Evolutionary conservation across 108 stramenopile species (phyloP), one percentile per base, ranked within the genome.

Genomic region (Skeletonema grethae): DNA sequence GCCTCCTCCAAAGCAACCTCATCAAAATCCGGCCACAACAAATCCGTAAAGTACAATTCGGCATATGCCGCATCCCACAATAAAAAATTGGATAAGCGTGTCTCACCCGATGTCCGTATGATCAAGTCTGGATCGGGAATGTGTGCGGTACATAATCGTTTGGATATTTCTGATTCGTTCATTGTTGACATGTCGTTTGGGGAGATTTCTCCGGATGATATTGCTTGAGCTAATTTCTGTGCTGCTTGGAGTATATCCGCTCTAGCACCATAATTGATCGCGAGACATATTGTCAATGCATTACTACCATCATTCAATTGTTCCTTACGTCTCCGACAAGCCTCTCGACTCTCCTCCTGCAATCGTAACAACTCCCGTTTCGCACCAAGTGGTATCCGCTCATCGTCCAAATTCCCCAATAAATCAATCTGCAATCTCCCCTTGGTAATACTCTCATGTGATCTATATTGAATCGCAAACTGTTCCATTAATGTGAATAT

Each of bases 241-340:
- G 82, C 82, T 25, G 96, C 94, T n/a, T 66, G 63, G 3, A 87
- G 62, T n/a, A 97, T 91, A 71, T 97, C 97, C 29, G 87, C 77
- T 12, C 95, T 69, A 36, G 95, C 95, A 12, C 97, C 97, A 66
- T 97, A 97, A 60, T 90, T 91, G 57, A 97, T 73, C 2, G 95
- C 96, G 15, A 97, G 65, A 67, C 93, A 95, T 10, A 96, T 70
- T 32, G 88, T 92, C 64, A 95, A 61, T 7, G 69, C 29, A n/a
- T n/a, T n/a, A n/a, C n/a, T n/a, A n/a, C n/a, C n/a, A n/a, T n/a
- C n/a, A n/a, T n/a, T n/a, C n/a, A n/a, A n/a, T 12, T 69, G 16
- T 20, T 53, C 34, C 7, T 56, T 79, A 25, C 59, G 56, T 11
- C 65, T 46, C 4, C 31, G 12, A 35, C 57, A 59, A 31, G 69